Percentiles rank a stretch among this genome's conserved stretches.
Conservation (phyloP, 176 grass and related monocot species). For the Triticum monococcum region DNA sequence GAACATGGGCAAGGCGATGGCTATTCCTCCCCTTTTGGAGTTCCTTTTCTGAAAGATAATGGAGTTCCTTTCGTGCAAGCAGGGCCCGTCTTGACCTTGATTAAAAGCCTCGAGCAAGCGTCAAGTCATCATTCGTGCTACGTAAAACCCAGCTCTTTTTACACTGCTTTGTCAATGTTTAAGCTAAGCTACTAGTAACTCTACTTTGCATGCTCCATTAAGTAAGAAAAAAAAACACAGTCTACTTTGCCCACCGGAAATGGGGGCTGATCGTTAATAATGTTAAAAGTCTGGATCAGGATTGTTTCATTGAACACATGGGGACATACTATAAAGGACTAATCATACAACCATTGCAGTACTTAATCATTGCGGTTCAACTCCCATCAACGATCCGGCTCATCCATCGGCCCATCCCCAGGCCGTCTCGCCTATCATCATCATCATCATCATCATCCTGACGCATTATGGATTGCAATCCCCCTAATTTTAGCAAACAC, state of each 20-base stretch:
- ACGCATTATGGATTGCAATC: no score
- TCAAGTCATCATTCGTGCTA: no score
- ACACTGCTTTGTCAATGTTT: background rate
- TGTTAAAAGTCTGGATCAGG: no score
- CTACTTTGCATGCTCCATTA: no score
- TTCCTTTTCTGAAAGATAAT: background rate
- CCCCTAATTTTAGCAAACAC: no score
- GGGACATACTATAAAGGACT: background rate
- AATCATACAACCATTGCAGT: background rate
- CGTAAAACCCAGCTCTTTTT: background rate
- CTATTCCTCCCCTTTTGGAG: background rate
- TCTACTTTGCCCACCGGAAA: no score
- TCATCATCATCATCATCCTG: background rate
- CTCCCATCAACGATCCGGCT: background rate
- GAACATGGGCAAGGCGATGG: background rate
- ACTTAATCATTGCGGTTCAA: background rate
- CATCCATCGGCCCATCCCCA: no score
- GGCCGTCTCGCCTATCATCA: no score
- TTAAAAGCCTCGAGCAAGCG: background rate
- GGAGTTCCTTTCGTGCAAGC: background rate
- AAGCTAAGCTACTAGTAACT: background rate
- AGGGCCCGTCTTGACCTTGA: background rate
- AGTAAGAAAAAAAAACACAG: no score
- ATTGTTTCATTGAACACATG: background rate
- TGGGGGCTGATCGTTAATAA: no score